Conservation (phyloP, 1,284 basidiomycete species). For the Rhodotorula sp. region DNA sequence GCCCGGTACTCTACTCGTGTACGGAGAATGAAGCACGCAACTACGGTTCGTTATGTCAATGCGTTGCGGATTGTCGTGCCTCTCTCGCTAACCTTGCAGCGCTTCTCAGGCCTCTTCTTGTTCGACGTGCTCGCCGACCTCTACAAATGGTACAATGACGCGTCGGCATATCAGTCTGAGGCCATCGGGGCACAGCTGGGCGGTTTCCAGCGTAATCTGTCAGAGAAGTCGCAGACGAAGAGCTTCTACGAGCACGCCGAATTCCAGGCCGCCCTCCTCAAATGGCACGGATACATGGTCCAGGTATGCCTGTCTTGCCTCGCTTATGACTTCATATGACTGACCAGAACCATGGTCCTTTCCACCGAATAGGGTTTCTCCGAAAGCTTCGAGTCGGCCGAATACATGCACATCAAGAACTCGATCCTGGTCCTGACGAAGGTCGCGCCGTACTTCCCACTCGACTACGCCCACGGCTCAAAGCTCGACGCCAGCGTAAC, state of each 20-base stretch:
- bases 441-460: slow-evolving; percentile 80
- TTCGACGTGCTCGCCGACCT: slow-evolving; percentile 73
- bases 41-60: slow-evolving; percentile 64
- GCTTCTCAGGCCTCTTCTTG: slow-evolving; percentile 52
- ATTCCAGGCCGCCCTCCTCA: slow-evolving; percentile 36
- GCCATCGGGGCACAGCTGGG: slow-evolving; percentile 52
- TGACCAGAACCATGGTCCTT: neutral
- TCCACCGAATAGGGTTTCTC: slow-evolving; percentile 55
- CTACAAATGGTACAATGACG: slow-evolving; percentile 71
- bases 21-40: slow-evolving; percentile 96
- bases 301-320: slow-evolving; percentile 1
- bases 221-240: slow-evolving; percentile 20
- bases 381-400: slow-evolving; percentile 53
- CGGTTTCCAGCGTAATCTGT: slow-evolving; percentile 30
- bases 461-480: slow-evolving; percentile 58
- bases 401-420: slow-evolving; percentile 95
- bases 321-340: slow-evolving; percentile 43
- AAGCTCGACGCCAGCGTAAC: slow-evolving; percentile 66
- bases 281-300: slow-evolving; percentile 44
- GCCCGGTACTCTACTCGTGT: slow-evolving; percentile 82
- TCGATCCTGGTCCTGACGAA: slow-evolving; percentile 85
- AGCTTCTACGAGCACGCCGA: slow-evolving; percentile 31
- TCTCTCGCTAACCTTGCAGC: neutral
- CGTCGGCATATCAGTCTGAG: slow-evolving; percentile 54
- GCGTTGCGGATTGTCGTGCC: neutral